phyloP scores from a whole-genome alignment of 2,329 filamentous ascomycete species.

The Lachnellula subtilissima region DNA sequence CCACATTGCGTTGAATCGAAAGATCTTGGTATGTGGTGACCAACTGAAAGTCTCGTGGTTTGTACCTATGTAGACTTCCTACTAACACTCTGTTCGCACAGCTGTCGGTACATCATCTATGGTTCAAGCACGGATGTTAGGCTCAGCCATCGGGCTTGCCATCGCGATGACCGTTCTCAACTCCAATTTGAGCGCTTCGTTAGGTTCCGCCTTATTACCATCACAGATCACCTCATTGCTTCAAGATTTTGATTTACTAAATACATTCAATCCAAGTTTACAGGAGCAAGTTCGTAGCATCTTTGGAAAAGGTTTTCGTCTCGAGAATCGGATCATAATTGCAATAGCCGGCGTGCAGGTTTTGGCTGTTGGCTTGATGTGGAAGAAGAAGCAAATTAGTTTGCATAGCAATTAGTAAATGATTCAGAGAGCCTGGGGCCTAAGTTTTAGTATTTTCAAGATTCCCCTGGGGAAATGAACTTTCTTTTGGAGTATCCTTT shows the following conservation, averaged over 20 bases:
- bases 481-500: too few species aligned
- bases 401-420: too few species aligned
- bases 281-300: background rate
- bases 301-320: background rate
- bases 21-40: background rate
- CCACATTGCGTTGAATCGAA: background rate
- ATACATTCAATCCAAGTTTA: background rate
- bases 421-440: too few species aligned
- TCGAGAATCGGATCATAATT: background rate
- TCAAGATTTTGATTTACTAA: background rate
- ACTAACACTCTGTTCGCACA: background rate
- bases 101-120: background rate
- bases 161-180: background rate
- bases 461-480: too few species aligned
- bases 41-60: too few species aligned
- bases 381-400: background rate
- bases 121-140: background rate
- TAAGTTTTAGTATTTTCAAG: too few species aligned
- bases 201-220: too few species aligned
- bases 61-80: too few species aligned
- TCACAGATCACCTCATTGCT: too few species aligned
- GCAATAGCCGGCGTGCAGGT: background rate
- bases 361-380: background rate
- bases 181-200: too few species aligned
- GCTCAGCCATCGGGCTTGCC: background rate